A percentile compares a stretch with the other conserved stretches of the same genome.
These are phyloP conservation scores for Penicillium brevicompactum DNA, from an alignment of 2,329 filamentous ascomycete species.

Conservation along the genomic window DNA sequence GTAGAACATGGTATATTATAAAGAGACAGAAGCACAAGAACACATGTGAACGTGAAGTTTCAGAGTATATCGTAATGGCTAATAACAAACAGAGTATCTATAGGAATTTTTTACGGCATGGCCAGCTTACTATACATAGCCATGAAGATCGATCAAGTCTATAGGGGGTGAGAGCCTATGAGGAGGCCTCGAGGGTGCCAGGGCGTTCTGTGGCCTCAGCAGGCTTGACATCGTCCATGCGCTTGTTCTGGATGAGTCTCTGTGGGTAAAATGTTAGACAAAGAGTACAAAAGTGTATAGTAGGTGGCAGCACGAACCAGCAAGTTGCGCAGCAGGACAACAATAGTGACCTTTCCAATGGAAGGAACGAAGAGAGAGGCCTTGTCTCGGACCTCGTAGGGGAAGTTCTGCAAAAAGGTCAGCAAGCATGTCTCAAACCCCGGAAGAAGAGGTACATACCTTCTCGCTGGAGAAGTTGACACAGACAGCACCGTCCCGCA, in stretches of 20 bases:
- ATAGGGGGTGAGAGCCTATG: conserved; percentile 11
- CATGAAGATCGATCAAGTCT: neutral
- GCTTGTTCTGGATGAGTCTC: conserved; percentile 48
- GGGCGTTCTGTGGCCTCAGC: conserved; percentile 45
- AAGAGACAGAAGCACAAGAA: conserved; percentile 6
- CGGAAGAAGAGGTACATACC: conserved; percentile 41
- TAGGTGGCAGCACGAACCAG: conserved; percentile 61
- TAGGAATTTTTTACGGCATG: conserved; percentile 12
- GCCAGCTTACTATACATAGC: conserved; percentile 8
- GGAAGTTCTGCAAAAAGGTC: conserved; percentile 69
- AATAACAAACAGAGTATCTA: conserved; percentile 25
- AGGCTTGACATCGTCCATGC: conserved; percentile 42
- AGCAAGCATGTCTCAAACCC: neutral
- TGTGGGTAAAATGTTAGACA: conserved; percentile 23
- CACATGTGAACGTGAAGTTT: neutral
- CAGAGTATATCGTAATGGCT: conserved; percentile 21
- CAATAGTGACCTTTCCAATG: conserved; percentile 96
- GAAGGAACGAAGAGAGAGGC: conserved; percentile 96
- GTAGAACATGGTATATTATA: neutral
- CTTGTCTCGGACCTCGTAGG: conserved; percentile 86
- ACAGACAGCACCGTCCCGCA: conserved; percentile 92
- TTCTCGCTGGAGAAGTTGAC: conserved; percentile 97
- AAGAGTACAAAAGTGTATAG: neutral
- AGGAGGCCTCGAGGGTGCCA: conserved; percentile 41
- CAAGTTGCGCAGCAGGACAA: conserved; percentile 83